Evolutionary conservation across 1,139 yeast genomes (phyloP).

Genomic region (Geotrichum candidum): DNA sequence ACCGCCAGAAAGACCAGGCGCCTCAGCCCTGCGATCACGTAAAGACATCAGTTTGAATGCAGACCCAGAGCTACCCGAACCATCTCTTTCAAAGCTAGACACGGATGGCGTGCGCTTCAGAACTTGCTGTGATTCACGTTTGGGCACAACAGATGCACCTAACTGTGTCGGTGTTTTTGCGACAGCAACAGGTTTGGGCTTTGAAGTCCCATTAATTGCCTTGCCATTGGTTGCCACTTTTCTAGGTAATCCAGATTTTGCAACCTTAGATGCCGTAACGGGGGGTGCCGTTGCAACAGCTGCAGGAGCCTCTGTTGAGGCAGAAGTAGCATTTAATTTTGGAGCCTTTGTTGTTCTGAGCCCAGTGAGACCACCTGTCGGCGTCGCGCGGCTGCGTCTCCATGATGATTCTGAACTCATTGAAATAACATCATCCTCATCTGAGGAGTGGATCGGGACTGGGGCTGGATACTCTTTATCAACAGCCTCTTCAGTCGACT

Average conservation of each 20-base stretch:
- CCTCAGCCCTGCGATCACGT: slow-evolving; percentile 13
- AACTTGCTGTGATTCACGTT: background rate
- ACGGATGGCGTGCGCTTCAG: slow-evolving; percentile 19
- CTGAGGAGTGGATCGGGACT: slow-evolving; percentile 9
- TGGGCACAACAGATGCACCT: background rate
- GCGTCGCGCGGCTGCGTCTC: background rate
- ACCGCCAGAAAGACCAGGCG: slow-evolving; percentile 1
- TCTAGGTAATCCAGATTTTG: background rate
- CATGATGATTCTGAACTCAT: slow-evolving; percentile 3
- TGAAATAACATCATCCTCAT: slow-evolving; percentile 29
- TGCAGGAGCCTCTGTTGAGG: slow-evolving; percentile 4
- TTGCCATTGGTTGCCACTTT: background rate
- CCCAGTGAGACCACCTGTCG: background rate
- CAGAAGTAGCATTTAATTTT: background rate
- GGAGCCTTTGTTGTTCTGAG: background rate
- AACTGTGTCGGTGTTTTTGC: background rate
- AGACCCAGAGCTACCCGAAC: slow-evolving; percentile 1
- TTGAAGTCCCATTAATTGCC: background rate
- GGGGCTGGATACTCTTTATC: background rate
- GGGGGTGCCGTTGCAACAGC: slow-evolving; percentile 17
- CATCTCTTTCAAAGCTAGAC: slow-evolving; percentile 20
- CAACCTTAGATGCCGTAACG: slow-evolving; percentile 7
- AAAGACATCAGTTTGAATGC: slow-evolving; percentile 25
- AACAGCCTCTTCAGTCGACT: slow-evolving; percentile 3
- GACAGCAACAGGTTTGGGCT: background rate